Percentiles rank a stretch among this genome's conserved stretches.
phyloP scores from a whole-genome alignment of 495 filamentous ascomycete species.

The Annulohypoxylon bovei region DNA sequence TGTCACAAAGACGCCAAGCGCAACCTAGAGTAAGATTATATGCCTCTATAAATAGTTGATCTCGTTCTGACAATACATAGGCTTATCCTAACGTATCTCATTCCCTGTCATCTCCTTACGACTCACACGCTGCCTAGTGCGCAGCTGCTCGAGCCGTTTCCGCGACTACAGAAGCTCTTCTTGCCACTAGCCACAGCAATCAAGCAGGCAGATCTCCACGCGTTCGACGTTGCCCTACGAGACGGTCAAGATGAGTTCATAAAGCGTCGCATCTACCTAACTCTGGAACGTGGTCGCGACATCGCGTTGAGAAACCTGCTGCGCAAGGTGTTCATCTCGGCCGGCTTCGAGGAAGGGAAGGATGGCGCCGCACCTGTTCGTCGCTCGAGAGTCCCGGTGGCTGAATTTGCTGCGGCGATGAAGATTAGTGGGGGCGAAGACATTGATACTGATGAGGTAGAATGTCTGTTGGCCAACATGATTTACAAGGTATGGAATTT shows the following conservation, averaged over 20 bases:
- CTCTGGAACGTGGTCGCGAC: conserved; percentile 89
- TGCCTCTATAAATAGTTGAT: neutral
- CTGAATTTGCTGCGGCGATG: conserved; percentile 75
- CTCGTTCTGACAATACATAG: conserved; percentile 58
- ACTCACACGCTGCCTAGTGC: conserved; percentile 82
- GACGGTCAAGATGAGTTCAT: conserved; percentile 89
- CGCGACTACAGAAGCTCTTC: conserved; percentile 81
- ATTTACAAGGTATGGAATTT: conserved; percentile 84
- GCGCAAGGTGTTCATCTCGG: conserved; percentile 85
- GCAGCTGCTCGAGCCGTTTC: conserved; percentile 75
- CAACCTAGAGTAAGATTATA: conserved; percentile 77
- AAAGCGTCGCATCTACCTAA: conserved; percentile 93
- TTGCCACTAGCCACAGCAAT: conserved; percentile 79
- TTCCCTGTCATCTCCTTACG: conserved; percentile 89
- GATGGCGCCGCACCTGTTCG: conserved; percentile 68
- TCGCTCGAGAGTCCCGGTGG: conserved; percentile 80
- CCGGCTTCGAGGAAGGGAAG: conserved; percentile 79
- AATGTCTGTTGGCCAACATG: conserved; percentile 92
- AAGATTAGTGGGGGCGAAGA: conserved; percentile 67
- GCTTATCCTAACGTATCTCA: conserved; percentile 93
- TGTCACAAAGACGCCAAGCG: conserved; percentile 75
- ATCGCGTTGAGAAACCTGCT: conserved; percentile 89
- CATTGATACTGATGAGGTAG: conserved; percentile 90
- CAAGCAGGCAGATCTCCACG: conserved; percentile 79
- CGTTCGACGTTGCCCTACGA: conserved; percentile 84